phyloP scores from a whole-genome alignment of 768 basidiomycete genomes.

The Strobilomyces confusus region DNA sequence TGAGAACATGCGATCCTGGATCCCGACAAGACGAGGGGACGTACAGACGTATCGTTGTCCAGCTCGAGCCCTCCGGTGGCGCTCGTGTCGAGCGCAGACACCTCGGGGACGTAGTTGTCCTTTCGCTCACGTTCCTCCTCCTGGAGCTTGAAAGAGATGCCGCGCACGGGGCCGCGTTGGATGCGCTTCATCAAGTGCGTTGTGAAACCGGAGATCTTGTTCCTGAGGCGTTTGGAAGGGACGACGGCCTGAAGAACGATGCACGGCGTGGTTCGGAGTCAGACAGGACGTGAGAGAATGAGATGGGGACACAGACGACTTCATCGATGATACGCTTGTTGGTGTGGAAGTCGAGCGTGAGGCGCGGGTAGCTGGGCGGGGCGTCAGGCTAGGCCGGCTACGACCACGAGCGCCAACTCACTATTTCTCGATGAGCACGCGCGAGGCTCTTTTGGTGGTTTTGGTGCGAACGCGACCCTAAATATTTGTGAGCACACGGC shows the following conservation, averaged over 20 bases:
- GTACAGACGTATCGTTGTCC: conserved; percentile 90
- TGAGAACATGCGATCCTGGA: not conserved
- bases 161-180: conserved; percentile 95
- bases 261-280: not conserved
- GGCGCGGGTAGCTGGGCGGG: conserved; percentile 82
- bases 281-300: not conserved
- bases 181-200: conserved; percentile 99
- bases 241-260: conserved; percentile 64
- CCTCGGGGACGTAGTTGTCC: conserved; percentile 98
- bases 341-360: conserved; percentile 99
- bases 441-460: conserved; percentile 98
- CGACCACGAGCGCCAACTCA: conserved; percentile 37
- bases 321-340: conserved; percentile 99
- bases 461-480: conserved; percentile 99
- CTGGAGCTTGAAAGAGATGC: conserved; percentile 99
- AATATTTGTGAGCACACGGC: conserved; percentile 4
- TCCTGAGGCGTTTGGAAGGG: conserved; percentile 97
- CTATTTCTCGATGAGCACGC: conserved; percentile 99
- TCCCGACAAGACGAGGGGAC: conserved; percentile 19
- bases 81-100: conserved; percentile 87
- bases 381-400: not conserved
- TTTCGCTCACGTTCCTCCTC: conserved; percentile 99
- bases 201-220: conserved; percentile 99
- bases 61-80: conserved; percentile 76
- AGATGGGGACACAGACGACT: conserved; percentile 58